These are phyloP conservation scores for Neoascochyta sp. DNA, from an alignment of 2,329 filamentous ascomycete species.

Conservation along the genomic window DNA sequence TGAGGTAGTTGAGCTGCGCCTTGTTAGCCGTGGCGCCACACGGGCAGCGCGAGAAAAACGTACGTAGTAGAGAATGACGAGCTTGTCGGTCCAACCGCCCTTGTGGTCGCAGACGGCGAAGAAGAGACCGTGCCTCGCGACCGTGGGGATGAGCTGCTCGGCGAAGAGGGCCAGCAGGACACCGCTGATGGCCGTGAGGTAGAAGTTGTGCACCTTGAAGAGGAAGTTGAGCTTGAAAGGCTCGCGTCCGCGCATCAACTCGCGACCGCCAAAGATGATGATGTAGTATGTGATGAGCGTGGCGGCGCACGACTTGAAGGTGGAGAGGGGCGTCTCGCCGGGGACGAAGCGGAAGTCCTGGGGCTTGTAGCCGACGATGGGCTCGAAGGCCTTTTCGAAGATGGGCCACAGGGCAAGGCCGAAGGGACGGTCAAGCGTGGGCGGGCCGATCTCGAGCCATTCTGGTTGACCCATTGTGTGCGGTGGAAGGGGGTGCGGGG, in stretches of 20 bases:
- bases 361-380: conserved; percentile 73
- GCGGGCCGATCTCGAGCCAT: conserved; percentile 57
- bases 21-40: conserved; percentile 44
- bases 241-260: conserved; percentile 82
- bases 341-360: conserved; percentile 81
- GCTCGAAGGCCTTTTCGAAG: conserved; percentile 82
- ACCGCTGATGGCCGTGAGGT: conserved; percentile 81
- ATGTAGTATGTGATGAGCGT: conserved; percentile 87
- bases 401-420: conserved; percentile 89
- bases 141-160: conserved; percentile 83
- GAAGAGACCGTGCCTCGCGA: conserved; percentile 80
- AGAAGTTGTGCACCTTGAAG: conserved; percentile 96
- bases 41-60: no score
- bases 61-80: conserved; percentile 97
- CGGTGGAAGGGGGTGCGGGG: no score
- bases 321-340: conserved; percentile 84
- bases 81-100: conserved; percentile 89
- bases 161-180: conserved; percentile 78
- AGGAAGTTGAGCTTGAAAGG: conserved; percentile 82
- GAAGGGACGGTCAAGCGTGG: conserved; percentile 87
- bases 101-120: conserved; percentile 75
- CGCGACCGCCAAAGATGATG: conserved; percentile 87
- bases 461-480: conserved; percentile 48
- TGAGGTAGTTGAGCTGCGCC: conserved; percentile 89
- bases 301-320: conserved; percentile 73